phyloP scores from a whole-genome alignment of 2,329 filamentous ascomycete species.

The Xylariaceae sp. region DNA sequence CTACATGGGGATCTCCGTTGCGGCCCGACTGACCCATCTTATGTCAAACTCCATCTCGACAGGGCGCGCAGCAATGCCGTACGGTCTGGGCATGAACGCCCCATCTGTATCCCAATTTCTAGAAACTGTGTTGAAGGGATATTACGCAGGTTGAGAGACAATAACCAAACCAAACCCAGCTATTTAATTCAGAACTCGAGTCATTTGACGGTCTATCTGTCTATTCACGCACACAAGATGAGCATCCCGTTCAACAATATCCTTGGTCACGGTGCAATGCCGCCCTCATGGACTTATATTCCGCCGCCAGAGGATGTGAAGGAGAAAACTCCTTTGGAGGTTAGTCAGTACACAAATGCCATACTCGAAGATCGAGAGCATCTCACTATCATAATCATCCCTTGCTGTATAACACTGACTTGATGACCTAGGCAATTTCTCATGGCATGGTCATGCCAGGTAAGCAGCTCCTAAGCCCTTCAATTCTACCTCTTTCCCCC shows the following conservation, averaged over 20 bases:
- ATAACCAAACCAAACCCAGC: neutral
- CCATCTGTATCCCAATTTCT: neutral
- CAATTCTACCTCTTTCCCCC: neutral
- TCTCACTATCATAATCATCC: neutral
- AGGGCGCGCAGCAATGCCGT: neutral
- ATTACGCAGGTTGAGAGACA: neutral
- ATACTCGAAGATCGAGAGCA: neutral
- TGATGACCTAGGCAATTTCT: conserved; percentile 31
- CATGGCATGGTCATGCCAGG: conserved; percentile 33
- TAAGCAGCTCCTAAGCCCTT: conserved; percentile 10
- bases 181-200: neutral
- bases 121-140: neutral
- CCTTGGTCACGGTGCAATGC: neutral
- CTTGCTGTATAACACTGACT: neutral
- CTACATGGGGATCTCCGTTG: neutral
- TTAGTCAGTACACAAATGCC: conserved; percentile 3
- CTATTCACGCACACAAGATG: conserved; percentile 26
- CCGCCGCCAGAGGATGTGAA: conserved; percentile 3
- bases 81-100: neutral
- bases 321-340: conserved; percentile 32
- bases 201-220: conserved; percentile 2
- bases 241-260: conserved; percentile 31
- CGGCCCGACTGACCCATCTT: neutral
- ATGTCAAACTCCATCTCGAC: neutral
- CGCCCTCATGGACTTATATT: too few species aligned